phyloP scores from a whole-genome alignment of 345 rosid genomes.

The Salix purpurea region DNA sequence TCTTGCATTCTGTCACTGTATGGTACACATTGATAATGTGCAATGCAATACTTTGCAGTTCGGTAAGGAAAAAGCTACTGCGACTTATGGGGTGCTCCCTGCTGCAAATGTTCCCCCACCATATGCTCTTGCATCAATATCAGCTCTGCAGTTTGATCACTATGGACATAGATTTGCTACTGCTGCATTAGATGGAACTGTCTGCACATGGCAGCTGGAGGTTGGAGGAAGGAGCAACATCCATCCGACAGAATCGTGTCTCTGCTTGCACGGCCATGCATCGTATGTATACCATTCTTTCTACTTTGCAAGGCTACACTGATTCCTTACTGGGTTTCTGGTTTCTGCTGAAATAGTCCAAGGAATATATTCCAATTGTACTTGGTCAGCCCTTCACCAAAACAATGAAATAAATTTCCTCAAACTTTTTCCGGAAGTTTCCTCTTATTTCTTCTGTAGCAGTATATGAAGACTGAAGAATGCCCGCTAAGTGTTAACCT shows the following conservation, averaged over 20 bases:
- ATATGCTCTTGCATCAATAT: slow-evolving; percentile 81
- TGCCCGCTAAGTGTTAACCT: background rate
- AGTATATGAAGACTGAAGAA: background rate
- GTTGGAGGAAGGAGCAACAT: slow-evolving; percentile 89
- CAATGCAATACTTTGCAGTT: slow-evolving; percentile 50
- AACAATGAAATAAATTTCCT: background rate
- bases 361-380: background rate
- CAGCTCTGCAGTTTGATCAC: slow-evolving; percentile 76
- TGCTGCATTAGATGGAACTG: slow-evolving; percentile 86
- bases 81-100: slow-evolving; percentile 90
- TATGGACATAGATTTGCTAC: slow-evolving; percentile 88
- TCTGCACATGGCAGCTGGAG: slow-evolving; percentile 90
- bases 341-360: background rate
- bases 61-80: slow-evolving; percentile 71
- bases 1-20: background rate
- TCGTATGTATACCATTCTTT: slow-evolving; percentile 49
- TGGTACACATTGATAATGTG: slow-evolving; percentile 20
- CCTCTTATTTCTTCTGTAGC: background rate
- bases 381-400: background rate
- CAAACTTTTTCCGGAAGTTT: background rate
- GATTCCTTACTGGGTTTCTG: background rate
- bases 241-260: slow-evolving; percentile 78
- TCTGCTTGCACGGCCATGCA: slow-evolving; percentile 80
- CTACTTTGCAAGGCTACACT: background rate
- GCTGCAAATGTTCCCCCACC: slow-evolving; percentile 84